Evolutionary conservation across 345 rosid genomes (phyloP), one percentile per base, ranked within the genome.

Genomic region (Salix suchowensis): DNA sequence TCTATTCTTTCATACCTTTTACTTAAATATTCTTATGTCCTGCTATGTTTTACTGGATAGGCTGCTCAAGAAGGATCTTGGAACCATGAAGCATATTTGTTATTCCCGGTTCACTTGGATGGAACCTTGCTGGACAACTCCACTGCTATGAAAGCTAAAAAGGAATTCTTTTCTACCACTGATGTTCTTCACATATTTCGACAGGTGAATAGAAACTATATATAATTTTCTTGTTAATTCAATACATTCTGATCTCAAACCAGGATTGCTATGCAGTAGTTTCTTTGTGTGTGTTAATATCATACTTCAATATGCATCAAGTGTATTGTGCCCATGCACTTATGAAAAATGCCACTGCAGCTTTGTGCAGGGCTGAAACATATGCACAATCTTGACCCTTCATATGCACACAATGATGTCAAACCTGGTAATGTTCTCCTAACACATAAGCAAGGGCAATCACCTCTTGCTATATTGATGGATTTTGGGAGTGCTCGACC

Each of bases 381-480:
- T 84, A 94, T 96, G 99, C 98, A 94, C 80, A 73, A 87, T 74
- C 86, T 92, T 82, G 95, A 89, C 74, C 98, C 98, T 70, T 97
- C 99, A 72, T 92, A 92, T 84, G 97, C 98, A 74, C 99, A 96
- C 87, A 94, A 96, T 88, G 99, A 96, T 87, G 97, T 96, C 75
- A 96, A 96, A 87, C 97, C 98, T 69, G 99, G 99, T 32, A 96
- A 96, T 81, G 86, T 96, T 74, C 97, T 90, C 72, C 80, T 91
- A 78, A 84, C 92, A 58, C 88, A 74, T 71, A 92, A 92, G 82
- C 92, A 91, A 82, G 98, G 98, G 68, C 90, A 87, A 73, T 80
- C 93, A 15, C 98, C 97, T 14, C 85, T 89, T 39, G 97, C 98
- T 14, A 92, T 92, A 81, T 81, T 96, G 92, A 96, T 96, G 99